Conservation (phyloP, 2,329 filamentous ascomycete species). For the Claviceps digitariae region DNA sequence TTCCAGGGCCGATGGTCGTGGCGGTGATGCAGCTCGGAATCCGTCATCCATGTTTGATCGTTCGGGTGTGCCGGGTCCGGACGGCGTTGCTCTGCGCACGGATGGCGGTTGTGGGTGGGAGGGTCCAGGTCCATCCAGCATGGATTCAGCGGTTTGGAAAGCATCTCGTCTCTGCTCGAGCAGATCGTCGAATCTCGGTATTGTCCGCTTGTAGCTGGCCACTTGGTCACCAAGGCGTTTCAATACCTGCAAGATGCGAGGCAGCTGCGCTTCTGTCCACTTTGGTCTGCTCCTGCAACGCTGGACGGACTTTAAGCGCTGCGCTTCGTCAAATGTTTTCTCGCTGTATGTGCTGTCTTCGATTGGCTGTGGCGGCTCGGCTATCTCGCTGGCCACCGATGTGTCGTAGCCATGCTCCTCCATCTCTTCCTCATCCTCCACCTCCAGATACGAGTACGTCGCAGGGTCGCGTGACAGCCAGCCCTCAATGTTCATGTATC, state of each 20-base stretch:
- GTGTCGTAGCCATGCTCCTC: conserved; percentile 6
- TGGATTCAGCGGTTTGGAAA: conserved; percentile 45
- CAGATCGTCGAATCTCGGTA: conserved; percentile 61
- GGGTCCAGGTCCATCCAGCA: conserved; percentile 23
- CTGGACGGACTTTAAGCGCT: conserved; percentile 32
- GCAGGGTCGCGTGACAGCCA: conserved; percentile 72
- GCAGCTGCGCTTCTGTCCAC: conserved; percentile 37
- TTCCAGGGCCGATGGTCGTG: conserved; percentile 41
- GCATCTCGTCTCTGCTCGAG: conserved; percentile 51
- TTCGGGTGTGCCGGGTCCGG: conserved; percentile 25
- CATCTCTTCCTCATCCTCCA: conserved; percentile 24
- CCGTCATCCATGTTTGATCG: conserved; percentile 29
- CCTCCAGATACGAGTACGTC: conserved; percentile 36
- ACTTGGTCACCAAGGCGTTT: conserved; percentile 50
- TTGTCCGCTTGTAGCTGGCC: conserved; percentile 43
- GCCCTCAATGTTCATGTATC: conserved; percentile 73
- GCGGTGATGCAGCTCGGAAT: conserved; percentile 35
- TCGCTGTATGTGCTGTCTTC: not conserved
- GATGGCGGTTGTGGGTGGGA: conserved; percentile 8
- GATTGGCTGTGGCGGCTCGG: not conserved
- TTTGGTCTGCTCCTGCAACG: conserved; percentile 39
- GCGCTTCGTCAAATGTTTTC: conserved; percentile 12
- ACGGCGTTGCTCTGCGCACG: conserved; percentile 16
- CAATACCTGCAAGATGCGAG: conserved; percentile 43
- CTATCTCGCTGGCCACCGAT: conserved; percentile 4